Evolutionary conservation across 768 basidiomycete species (phyloP).

Genomic region (Rhodotorula toruloides): DNA sequence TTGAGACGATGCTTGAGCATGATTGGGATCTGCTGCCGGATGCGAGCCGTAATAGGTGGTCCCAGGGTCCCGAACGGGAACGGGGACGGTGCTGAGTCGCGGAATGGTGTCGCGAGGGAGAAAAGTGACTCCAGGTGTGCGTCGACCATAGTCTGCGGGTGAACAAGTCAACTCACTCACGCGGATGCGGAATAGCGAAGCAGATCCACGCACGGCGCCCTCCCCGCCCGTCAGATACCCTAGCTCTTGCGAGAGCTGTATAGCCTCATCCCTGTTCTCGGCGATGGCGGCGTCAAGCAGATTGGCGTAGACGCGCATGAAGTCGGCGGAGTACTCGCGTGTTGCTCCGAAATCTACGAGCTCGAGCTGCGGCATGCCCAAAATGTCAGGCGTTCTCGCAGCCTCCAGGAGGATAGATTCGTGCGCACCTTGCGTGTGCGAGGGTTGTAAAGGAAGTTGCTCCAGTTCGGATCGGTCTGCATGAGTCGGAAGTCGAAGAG

Average conservation of each 20-base stretch:
- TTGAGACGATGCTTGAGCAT: slow-evolving; percentile 85
- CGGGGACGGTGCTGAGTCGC: slow-evolving; percentile 57
- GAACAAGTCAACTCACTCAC: not conserved
- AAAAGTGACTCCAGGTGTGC: slow-evolving; percentile 79
- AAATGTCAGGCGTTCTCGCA: not conserved
- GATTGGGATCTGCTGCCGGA: slow-evolving; percentile 74
- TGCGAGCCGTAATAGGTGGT: slow-evolving; percentile 62
- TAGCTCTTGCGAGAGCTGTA: slow-evolving; percentile 67
- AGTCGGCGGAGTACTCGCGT: slow-evolving; percentile 71
- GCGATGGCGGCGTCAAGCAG: slow-evolving; percentile 74
- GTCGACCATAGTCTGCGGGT: slow-evolving; percentile 68
- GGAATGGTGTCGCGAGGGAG: slow-evolving; percentile 82
- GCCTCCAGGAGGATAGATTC: too few species aligned
- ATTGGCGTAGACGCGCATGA: slow-evolving; percentile 79
- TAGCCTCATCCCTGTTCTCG: slow-evolving; percentile 63
- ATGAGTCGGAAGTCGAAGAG: slow-evolving; percentile 84
- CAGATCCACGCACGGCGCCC: slow-evolving; percentile 56
- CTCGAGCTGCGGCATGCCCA: slow-evolving; percentile 56
- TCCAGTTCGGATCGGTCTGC: slow-evolving; percentile 99
- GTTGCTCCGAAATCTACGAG: slow-evolving; percentile 96
- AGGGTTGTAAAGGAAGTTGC: slow-evolving; percentile 66
- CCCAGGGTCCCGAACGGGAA: slow-evolving; percentile 65
- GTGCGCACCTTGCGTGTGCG: slow-evolving; percentile 13
- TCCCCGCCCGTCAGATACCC: slow-evolving; percentile 89
- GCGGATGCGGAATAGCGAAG: not conserved